These are phyloP conservation scores for Cryptosporidium viatorum DNA, from an alignment of 169 alveolate genomes.

Conservation along the genomic window DNA sequence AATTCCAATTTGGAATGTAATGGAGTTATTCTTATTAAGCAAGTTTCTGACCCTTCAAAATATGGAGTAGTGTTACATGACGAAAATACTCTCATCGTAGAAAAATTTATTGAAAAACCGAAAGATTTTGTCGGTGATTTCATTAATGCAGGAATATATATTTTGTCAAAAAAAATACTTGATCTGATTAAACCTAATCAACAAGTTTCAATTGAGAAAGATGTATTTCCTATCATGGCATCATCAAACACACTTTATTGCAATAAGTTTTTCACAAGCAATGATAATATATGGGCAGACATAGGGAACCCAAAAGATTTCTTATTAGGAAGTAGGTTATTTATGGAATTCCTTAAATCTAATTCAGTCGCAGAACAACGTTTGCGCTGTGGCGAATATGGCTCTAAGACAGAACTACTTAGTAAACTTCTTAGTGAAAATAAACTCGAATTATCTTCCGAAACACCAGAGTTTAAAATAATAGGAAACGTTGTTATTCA, in stretches of 20 bases:
- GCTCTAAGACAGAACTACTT: background rate
- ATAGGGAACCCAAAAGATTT: constrained; percentile 94
- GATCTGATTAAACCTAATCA: constrained; percentile 90
- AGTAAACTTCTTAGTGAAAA: constrained; percentile 1
- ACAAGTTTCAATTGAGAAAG: constrained; percentile 92
- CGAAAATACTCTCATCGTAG: constrained; percentile 85
- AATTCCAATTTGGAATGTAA: constrained; percentile 85
- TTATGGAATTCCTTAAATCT: constrained; percentile 73
- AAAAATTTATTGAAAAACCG: constrained; percentile 95
- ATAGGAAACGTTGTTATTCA: constrained; percentile 82
- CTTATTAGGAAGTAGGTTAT: constrained; percentile 85
- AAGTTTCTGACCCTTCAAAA: constrained; percentile 95
- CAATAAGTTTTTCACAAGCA: constrained; percentile 84
- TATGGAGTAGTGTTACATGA: constrained; percentile 96
- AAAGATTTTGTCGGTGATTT: constrained; percentile 87
- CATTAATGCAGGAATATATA: constrained; percentile 89
- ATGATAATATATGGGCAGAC: constrained; percentile 90
- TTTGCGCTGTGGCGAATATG: background rate
- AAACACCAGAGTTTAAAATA: constrained; percentile 5
- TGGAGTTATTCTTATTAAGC: constrained; percentile 84
- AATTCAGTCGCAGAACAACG: background rate
- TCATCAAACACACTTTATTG: constrained; percentile 82
- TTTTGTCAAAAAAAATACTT: constrained; percentile 88
- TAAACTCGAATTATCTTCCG: background rate
- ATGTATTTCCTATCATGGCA: constrained; percentile 95